A percentile compares a stretch with the other conserved stretches of the same genome.
Evolutionary conservation across 2,329 filamentous ascomycete genomes (phyloP).

Genomic region (Triangularia setosa): DNA sequence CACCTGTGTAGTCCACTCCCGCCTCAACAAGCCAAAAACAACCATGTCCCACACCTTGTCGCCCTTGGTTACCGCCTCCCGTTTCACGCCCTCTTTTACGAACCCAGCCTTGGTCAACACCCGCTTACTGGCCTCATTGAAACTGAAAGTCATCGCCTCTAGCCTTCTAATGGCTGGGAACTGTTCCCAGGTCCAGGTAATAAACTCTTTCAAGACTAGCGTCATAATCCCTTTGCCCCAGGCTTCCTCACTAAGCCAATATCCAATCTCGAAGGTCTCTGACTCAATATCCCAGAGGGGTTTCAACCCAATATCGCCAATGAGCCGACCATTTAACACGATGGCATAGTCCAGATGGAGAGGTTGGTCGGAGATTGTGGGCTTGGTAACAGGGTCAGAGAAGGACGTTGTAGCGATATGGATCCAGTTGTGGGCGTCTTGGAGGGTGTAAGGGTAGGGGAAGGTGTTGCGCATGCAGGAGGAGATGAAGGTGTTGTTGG

Average conservation of each 20-base stretch:
- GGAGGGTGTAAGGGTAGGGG: constrained; percentile 43
- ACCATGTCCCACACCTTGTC: constrained; percentile 37
- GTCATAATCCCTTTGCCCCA: constrained; percentile 47
- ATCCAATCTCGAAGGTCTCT: constrained; percentile 46
- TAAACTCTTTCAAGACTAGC: constrained; percentile 38
- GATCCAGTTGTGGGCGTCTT: constrained; percentile 39
- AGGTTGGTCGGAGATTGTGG: not conserved
- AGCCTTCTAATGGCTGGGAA: constrained; percentile 40
- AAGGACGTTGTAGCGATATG: constrained; percentile 14
- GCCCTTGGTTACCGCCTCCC: constrained; percentile 40
- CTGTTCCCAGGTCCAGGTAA: constrained; percentile 42
- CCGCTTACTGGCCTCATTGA: constrained; percentile 39
- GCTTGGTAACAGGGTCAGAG: constrained; percentile 18
- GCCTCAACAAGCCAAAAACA: constrained; percentile 35
- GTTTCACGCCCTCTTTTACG: constrained; percentile 40
- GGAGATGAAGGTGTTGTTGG: constrained; percentile 38
- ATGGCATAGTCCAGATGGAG: constrained; percentile 28
- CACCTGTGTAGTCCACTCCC: constrained; percentile 8
- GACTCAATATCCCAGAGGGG: constrained; percentile 37
- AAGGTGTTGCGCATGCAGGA: constrained; percentile 42
- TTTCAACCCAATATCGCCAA: constrained; percentile 42
- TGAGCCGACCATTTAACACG: constrained; percentile 33
- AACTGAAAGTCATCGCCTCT: constrained; percentile 36
- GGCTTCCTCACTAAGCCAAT: constrained; percentile 40
- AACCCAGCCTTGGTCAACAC: constrained; percentile 45